Base-by-base conservation (phyloP, 1,284 basidiomycete species). In the Fistulinella cinereoalba region DNA sequence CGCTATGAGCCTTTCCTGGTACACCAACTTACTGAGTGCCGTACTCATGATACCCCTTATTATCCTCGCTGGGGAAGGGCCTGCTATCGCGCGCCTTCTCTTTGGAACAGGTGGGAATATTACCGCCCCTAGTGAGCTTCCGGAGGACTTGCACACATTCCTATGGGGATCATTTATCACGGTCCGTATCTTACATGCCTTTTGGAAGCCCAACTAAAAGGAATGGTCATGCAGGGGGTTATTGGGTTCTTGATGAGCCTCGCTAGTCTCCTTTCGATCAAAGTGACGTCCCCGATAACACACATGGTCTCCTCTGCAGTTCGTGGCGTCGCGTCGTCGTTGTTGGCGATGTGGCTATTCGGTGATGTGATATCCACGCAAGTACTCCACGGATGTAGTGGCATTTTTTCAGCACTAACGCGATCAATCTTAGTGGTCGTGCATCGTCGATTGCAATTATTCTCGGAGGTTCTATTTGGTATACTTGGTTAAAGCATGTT, bases 231-330 rank as follows among this genome's bases (percentile, higher is more conserved):
- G 21, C 38, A 91, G 89, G 91, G 90, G 31, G 70, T 77, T 15
- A 71, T 94, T 49, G 92, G 91, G 9, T 94, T 94, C 74, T 70
- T 92, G 56, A 92, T 94, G 81, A 88, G 86, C 69, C 81, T 94
- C 49, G 91, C 92, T n/a, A 88, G 88, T 52, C 69, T 91, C 46
- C 76, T 94, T 37, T 90, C 87, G 23, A 93, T 94, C 73, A 92
- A 94, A 66, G 85, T 94, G 50, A 94, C 92, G 3, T 93, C 90
- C 2, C 91, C 91, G 13, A 90, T 93, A 62, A 92, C 91, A 2
- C 91, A 94, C 66, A 94, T 94, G 92, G 74, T 93, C 25, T 91
- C 88, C 8, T 90, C 88, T 12, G 89, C 90, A 37, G 86, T 89
- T 22, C 84, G 83, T 34, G 89, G 89, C 16, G 91, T 93, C 22